Conservation (phyloP, 177 flowering plant species). For the Vitis hybrid region DNA sequence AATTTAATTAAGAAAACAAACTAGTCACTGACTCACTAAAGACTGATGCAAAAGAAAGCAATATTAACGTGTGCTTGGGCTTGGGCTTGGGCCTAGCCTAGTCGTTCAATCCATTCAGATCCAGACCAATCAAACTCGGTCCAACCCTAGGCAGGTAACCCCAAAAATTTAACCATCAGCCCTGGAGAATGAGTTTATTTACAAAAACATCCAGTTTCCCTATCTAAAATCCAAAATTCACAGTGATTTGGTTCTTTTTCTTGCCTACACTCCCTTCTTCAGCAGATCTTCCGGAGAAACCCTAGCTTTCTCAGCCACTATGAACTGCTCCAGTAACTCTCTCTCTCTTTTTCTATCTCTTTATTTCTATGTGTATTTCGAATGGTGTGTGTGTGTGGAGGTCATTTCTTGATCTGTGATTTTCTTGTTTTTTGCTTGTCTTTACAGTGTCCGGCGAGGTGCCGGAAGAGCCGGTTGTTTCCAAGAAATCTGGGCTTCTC, state of each 20-base stretch:
- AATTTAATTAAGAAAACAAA: too few relatives aligned
- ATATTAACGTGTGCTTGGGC: too few relatives aligned
- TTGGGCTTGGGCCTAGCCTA: too few relatives aligned
- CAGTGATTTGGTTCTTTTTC: background rate
- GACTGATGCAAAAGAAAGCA: too few relatives aligned
- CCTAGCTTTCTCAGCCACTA: conserved; percentile 39
- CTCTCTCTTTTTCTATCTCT: background rate
- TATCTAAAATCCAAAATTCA: background rate
- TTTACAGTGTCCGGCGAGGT: conserved; percentile 89
- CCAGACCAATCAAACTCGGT: too few relatives aligned
- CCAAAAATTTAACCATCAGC: too few relatives aligned
- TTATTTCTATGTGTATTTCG: background rate
- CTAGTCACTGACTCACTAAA: too few relatives aligned
- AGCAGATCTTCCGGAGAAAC: conserved; percentile 16
- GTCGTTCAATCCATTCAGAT: too few relatives aligned
- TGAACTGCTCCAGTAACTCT: conserved; percentile 80
- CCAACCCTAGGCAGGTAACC: too few relatives aligned
- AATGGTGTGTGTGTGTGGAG: background rate
- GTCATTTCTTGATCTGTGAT: background rate
- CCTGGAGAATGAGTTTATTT: too few relatives aligned
- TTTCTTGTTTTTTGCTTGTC: conserved; percentile 1
- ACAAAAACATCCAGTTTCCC: background rate
- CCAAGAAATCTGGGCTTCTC: conserved; percentile 77
- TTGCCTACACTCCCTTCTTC: background rate
- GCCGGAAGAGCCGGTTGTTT: conserved; percentile 96